Base-by-base conservation (phyloP, 1,284 basidiomycete genomes). In the Microbotryomycetes sp. region DNA sequence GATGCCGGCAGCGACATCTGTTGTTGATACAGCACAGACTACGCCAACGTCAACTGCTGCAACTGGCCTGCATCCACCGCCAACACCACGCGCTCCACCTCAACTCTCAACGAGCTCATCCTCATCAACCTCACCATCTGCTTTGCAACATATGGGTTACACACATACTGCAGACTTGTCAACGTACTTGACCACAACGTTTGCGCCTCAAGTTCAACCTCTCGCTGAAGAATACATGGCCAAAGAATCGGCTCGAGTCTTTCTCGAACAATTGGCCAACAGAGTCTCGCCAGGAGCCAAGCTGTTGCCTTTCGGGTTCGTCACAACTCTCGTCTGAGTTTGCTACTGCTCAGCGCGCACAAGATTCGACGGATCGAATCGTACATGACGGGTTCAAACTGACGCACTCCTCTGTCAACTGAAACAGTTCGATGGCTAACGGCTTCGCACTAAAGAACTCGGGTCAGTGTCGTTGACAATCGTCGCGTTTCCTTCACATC, bases 171-270 rank as follows among this genome's bases (percentile, higher is more conserved):
- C 54, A 15, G 66, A 61, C 9, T 25, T 70, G 31, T 51, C 64
- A 3, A 49, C 58, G 45, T 70, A 66, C 61, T 60, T 70, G 56
- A 46, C 54, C 9, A n/a, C 52, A 16, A 58, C 55, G n/a, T 74
- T 93, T 76, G 89, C 94, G 60, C 84, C 94, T 60, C 89, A 91
- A 73, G 83, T 93, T 51, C 81, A 94, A 23, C 92, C 92, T 6
- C 90, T 89, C 4, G 77, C 83, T 54, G 91, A 93, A 73, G 92
- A 96, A 78, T 84, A 94, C 77, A 36, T 64, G 45, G 69, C 92
- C 71, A 98, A 97, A 81, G 94, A 97, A 79, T 90, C 94, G 72
- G 93, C 97, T 66, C 82, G 94, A 72, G 88, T 91, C 76, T 82
- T 93, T 74, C 86, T 98, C 60, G 92, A 97, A 80, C 84, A 89